Percentiles rank a stretch among this genome's conserved stretches.
Conservation (phyloP, 352 stramenopile genomes). For the Phytophthora gonapodyides region DNA sequence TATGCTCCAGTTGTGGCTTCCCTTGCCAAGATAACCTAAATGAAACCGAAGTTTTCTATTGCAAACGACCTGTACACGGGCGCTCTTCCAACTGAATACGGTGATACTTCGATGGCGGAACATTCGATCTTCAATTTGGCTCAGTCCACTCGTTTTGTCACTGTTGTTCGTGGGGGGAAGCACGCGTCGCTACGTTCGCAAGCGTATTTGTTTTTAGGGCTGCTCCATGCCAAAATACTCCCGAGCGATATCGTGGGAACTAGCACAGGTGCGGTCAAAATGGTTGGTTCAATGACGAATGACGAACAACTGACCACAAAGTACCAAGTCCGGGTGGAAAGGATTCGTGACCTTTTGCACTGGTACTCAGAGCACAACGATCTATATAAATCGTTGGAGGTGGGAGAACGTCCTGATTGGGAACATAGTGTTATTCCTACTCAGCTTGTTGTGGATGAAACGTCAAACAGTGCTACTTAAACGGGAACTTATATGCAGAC, state of each 20-base stretch:
- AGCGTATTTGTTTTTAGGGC: conserved; percentile 17
- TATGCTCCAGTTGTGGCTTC: background rate
- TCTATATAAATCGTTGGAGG: background rate
- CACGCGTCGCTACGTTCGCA: conserved; percentile 5
- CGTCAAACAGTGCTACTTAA: too few species aligned
- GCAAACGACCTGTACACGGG: conserved; percentile 8
- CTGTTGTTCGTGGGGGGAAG: conserved; percentile 11
- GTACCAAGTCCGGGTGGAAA: conserved; percentile 2
- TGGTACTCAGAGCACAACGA: conserved; percentile 9
- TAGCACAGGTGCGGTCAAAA: background rate
- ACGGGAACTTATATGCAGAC: too few species aligned
- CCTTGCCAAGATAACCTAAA: background rate
- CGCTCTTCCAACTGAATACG: background rate
- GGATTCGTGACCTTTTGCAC: background rate
- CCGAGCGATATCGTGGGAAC: background rate
- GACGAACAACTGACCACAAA: conserved; percentile 3
- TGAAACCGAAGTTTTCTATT: conserved; percentile 13
- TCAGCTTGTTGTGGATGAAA: too few species aligned
- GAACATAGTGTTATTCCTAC: too few species aligned
- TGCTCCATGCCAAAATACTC: conserved; percentile 1
- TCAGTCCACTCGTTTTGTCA: conserved; percentile 12
- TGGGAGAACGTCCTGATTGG: too few species aligned
- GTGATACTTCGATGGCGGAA: conserved; percentile 5
- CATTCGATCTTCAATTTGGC: conserved; percentile 14
- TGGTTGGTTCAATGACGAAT: conserved; percentile 2